Conservation (phyloP, 306 rosid species). For the Begonia loranthoides region DNA sequence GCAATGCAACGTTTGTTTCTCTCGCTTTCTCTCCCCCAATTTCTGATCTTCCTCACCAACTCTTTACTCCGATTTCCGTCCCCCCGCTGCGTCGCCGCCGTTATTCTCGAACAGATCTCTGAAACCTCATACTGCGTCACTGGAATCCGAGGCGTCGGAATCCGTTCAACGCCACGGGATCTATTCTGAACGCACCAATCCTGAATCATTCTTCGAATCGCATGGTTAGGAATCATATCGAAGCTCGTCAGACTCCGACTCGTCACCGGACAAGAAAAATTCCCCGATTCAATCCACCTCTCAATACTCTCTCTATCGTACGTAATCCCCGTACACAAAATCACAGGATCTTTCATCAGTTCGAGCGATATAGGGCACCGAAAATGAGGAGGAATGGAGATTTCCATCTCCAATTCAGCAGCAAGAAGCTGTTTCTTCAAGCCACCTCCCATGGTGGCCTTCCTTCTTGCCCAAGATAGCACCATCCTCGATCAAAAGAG, state of each 20-base stretch:
- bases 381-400: constrained; percentile 46
- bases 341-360: constrained; percentile 79
- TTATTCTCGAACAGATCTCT: constrained; percentile 24
- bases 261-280: constrained; percentile 59
- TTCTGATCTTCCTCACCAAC: constrained; percentile 38
- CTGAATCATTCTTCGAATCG: constrained; percentile 57
- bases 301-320: constrained; percentile 79
- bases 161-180: constrained; percentile 56
- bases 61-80: constrained; percentile 30
- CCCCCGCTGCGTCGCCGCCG: constrained; percentile 13
- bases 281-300: constrained; percentile 63
- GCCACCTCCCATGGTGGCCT: constrained; percentile 23
- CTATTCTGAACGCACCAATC: constrained; percentile 75
- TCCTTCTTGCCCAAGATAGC: constrained; percentile 48
- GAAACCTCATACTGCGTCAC: constrained; percentile 31
- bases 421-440: constrained; percentile 17
- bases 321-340: constrained; percentile 59
- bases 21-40: constrained; percentile 78
- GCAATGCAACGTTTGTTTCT: constrained; percentile 47
- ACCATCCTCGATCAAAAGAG: constrained; percentile 25
- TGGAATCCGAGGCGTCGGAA: constrained; percentile 76
- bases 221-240: constrained; percentile 65
- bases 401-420: constrained; percentile 28
- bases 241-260: constrained; percentile 29
- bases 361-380: constrained; percentile 72